phyloP scores from a whole-genome alignment of 768 basidiomycete species.

The Sarcodon sp. region DNA sequence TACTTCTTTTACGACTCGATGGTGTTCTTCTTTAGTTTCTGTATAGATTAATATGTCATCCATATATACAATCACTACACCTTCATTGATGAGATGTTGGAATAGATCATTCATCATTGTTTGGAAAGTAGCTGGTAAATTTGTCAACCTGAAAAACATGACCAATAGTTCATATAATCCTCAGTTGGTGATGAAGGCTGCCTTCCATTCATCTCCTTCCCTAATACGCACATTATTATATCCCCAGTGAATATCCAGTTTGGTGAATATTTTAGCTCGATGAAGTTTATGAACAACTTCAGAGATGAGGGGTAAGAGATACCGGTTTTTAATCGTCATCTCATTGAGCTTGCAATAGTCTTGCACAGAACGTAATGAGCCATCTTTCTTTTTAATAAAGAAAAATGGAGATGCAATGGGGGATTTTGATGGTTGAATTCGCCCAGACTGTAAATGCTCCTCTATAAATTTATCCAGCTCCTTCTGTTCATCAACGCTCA shows the following conservation, averaged over 20 bases:
- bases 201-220: conserved; percentile 16
- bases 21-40: conserved; percentile 4
- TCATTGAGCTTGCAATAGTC: conserved; percentile 19
- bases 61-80: conserved; percentile 28
- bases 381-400: conserved; percentile 18
- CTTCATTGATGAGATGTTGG: conserved; percentile 15
- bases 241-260: conserved; percentile 17
- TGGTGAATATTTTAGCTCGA: conserved; percentile 13
- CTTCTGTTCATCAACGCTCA: conserved; percentile 5
- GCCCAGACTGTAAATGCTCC: conserved; percentile 10
- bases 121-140: conserved; percentile 16
- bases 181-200: conserved; percentile 15
- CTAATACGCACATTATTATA: conserved; percentile 20
- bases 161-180: conserved; percentile 17
- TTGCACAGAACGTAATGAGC: conserved; percentile 9
- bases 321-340: conserved; percentile 21
- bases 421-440: conserved; percentile 10
- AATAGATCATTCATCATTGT: conserved; percentile 16
- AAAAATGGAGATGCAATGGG: conserved; percentile 14
- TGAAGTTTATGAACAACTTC: conserved; percentile 13
- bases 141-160: conserved; percentile 18
- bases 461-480: conserved; percentile 10
- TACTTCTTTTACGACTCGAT: conserved; percentile 5
- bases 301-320: conserved; percentile 18
- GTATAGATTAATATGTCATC: conserved; percentile 24